A percentile compares a stretch with the other conserved stretches of the same genome.
Evolutionary conservation across 2,329 filamentous ascomycete genomes (phyloP).

Genomic region (Botrytis tulipae): DNA sequence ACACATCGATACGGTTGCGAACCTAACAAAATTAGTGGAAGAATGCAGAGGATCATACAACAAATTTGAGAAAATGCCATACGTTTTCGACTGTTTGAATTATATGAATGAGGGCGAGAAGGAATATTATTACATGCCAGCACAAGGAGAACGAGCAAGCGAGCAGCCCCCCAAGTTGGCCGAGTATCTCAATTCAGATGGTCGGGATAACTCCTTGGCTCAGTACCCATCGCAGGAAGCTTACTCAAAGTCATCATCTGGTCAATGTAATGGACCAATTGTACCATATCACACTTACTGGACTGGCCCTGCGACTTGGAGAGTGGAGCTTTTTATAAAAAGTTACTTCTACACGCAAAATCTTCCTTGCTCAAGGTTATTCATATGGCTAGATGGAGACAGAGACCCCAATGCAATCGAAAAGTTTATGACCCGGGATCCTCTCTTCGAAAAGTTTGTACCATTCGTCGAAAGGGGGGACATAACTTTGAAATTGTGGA

Average conservation of each 20-base stretch:
- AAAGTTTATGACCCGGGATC: conserved; percentile 51
- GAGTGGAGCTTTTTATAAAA: conserved; percentile 56
- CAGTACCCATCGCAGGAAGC: conserved; percentile 39
- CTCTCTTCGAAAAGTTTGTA: conserved; percentile 52
- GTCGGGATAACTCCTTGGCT: conserved; percentile 37
- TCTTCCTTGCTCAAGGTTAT: conserved; percentile 52
- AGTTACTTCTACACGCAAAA: conserved; percentile 57
- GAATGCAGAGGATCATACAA: conserved; percentile 51
- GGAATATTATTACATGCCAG: conserved; percentile 50
- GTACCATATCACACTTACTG: conserved; percentile 56
- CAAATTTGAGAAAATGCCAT: conserved; percentile 55
- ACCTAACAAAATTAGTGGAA: conserved; percentile 51
- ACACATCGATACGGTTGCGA: conserved; percentile 52
- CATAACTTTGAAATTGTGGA: conserved; percentile 52
- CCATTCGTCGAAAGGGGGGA: conserved; percentile 54
- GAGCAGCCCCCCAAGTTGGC: conserved; percentile 36
- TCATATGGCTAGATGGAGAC: conserved; percentile 55
- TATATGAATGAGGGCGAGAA: conserved; percentile 50
- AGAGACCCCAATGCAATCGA: conserved; percentile 49
- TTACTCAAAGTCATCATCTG: conserved; percentile 44
- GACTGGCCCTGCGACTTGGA: conserved; percentile 56
- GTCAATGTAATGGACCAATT: conserved; percentile 54
- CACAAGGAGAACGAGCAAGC: conserved; percentile 36
- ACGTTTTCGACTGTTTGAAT: conserved; percentile 51
- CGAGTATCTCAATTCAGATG: conserved; percentile 40